phyloP scores from a whole-genome alignment of 441 rosid genomes.

The Metrosideros polymorpha region DNA sequence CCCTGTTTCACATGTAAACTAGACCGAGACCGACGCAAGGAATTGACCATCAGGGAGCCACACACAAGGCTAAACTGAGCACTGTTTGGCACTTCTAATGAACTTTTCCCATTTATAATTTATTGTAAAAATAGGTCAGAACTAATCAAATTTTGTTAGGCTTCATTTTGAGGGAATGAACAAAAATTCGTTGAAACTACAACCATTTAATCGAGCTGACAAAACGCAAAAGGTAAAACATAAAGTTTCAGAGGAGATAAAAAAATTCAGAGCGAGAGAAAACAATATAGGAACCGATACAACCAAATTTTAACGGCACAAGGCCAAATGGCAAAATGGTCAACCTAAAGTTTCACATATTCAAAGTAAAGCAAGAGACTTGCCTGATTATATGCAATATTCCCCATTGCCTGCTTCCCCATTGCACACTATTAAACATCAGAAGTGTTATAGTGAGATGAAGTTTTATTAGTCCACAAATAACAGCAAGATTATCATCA shows the following conservation, averaged over 20 bases:
- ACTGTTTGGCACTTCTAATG: background rate
- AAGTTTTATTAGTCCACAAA: background rate
- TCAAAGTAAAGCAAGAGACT: constrained; percentile 15
- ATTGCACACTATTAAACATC: constrained; percentile 70
- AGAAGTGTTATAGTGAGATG: background rate
- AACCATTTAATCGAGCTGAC: background rate
- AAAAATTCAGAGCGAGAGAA: background rate
- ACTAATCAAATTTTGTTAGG: background rate
- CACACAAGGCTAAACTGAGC: background rate
- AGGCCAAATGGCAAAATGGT: background rate
- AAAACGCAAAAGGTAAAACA: background rate
- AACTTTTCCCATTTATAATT: background rate
- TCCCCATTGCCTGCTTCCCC: constrained; percentile 99
- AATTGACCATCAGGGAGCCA: background rate
- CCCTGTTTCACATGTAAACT: background rate
- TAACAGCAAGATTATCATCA: background rate
- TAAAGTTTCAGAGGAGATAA: background rate
- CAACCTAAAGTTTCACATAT: background rate
- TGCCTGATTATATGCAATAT: constrained; percentile 93
- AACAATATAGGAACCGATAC: background rate
- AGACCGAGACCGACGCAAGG: background rate
- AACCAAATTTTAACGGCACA: background rate
- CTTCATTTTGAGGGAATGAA: background rate
- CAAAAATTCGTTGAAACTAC: background rate
- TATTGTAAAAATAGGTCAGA: background rate